Percentiles rank a stretch among this genome's conserved stretches.
These are phyloP conservation scores for Colletotrichum sublineola DNA, from an alignment of 2,329 filamentous ascomycete genomes.

Conservation along the genomic window DNA sequence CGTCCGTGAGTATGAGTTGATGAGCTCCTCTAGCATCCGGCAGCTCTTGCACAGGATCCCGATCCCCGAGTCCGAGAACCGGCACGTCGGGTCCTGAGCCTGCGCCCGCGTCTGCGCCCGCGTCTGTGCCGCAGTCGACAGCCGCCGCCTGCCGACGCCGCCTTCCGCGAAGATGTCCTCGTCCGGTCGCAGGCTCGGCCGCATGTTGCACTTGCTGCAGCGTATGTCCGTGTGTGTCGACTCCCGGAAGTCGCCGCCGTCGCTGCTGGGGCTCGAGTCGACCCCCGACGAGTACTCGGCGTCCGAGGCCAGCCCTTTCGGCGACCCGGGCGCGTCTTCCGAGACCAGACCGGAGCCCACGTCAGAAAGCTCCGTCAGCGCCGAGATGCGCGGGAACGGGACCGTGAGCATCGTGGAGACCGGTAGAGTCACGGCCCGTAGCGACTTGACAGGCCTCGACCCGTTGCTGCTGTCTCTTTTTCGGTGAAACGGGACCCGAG, in stretches of 20 bases:
- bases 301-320: conserved; percentile 23
- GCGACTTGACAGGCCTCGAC: neutral
- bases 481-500: neutral
- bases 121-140: neutral
- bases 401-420: conserved; percentile 27
- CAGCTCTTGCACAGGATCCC: conserved; percentile 36
- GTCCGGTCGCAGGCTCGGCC: conserved; percentile 27
- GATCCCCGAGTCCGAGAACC: conserved; percentile 40
- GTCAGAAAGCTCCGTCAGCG: conserved; percentile 36
- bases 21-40: conserved; percentile 38
- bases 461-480: conserved; percentile 12
- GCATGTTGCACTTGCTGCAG: conserved; percentile 40
- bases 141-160: conserved; percentile 2
- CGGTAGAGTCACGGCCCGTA: conserved; percentile 4
- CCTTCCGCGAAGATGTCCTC: conserved; percentile 21
- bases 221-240: conserved; percentile 32
- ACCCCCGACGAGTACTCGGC: conserved; percentile 37
- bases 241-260: conserved; percentile 19
- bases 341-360: neutral
- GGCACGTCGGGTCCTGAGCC: conserved; percentile 16
- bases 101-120: neutral
- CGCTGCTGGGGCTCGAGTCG: conserved; percentile 35
- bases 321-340: neutral
- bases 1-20: conserved; percentile 37
- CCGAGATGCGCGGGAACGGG: conserved; percentile 35